A percentile compares a stretch with the other conserved stretches of the same genome.
Evolutionary conservation across 768 basidiomycete species (phyloP).

Genomic region (Serendipita vermifera): DNA sequence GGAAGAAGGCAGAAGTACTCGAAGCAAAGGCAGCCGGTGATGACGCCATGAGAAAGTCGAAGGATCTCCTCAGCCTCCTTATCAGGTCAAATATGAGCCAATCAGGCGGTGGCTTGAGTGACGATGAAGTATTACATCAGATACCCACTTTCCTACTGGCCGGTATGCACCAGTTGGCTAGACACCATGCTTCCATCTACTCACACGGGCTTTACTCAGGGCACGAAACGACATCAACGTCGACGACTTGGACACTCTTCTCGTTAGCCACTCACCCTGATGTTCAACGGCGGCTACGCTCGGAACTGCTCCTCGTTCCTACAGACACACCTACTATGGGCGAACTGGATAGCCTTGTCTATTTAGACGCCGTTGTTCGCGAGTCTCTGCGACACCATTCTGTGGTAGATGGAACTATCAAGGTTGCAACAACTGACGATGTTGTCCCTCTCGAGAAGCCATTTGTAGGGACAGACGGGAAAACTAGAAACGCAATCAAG

Average conservation of each 20-base stretch:
- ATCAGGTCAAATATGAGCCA: conserved; percentile 48
- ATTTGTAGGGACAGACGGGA: conserved; percentile 20
- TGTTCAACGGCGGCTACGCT: conserved; percentile 42
- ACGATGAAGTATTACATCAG: conserved; percentile 49
- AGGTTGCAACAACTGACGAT: conserved; percentile 40
- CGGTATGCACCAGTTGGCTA: conserved; percentile 42
- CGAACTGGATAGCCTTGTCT: conserved; percentile 48
- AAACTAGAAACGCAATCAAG: conserved; percentile 12
- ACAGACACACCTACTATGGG: conserved; percentile 58
- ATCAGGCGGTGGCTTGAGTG: conserved; percentile 41
- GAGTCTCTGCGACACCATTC: conserved; percentile 47
- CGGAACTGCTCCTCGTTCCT: conserved; percentile 39
- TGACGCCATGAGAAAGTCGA: conserved; percentile 18
- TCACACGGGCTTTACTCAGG: neutral
- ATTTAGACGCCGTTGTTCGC: conserved; percentile 52
- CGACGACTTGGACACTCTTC: conserved; percentile 46
- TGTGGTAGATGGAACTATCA: conserved; percentile 33
- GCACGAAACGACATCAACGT: conserved; percentile 21
- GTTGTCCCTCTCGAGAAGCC: conserved; percentile 38
- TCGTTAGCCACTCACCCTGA: conserved; percentile 36
- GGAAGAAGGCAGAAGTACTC: conserved; percentile 23
- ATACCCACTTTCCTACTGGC: conserved; percentile 49
- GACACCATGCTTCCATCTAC: neutral
- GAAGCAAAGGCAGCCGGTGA: conserved; percentile 6
- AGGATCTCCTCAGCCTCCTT: conserved; percentile 48